These are phyloP conservation scores for Colletotrichum theobromicola DNA, from an alignment of 2,329 filamentous ascomycete species.

Conservation along the genomic window DNA sequence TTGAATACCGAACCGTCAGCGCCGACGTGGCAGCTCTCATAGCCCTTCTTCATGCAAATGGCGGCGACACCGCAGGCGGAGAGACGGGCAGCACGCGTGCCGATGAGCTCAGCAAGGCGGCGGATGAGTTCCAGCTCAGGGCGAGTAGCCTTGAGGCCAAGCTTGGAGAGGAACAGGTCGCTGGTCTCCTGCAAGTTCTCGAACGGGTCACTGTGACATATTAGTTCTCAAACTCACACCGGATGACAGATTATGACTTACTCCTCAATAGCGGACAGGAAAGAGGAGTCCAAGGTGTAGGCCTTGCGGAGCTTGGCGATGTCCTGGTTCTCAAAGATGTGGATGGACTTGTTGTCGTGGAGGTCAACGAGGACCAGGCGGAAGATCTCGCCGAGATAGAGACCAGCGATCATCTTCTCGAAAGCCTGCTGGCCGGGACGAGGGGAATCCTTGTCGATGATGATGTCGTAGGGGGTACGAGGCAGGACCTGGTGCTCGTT, in stretches of 20 bases:
- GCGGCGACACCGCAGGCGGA: slow-evolving; percentile 95
- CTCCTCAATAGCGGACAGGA: slow-evolving; percentile 92
- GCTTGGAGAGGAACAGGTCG: slow-evolving; percentile 79
- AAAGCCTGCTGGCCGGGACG: slow-evolving; percentile 94
- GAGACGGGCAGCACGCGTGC: slow-evolving; percentile 89
- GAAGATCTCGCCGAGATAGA: slow-evolving; percentile 95
- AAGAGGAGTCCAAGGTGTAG: slow-evolving; percentile 91
- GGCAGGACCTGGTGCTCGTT: slow-evolving; percentile 91
- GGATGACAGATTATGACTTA: slow-evolving; percentile 42
- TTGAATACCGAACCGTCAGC: slow-evolving; percentile 98
- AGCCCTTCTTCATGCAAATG: slow-evolving; percentile 95
- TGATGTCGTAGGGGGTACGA: slow-evolving; percentile 82
- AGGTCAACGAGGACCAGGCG: slow-evolving; percentile 85
- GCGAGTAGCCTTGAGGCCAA: slow-evolving; percentile 72
- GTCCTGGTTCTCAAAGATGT: slow-evolving; percentile 86
- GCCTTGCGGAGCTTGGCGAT: slow-evolving; percentile 81
- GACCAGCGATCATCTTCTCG: slow-evolving; percentile 96
- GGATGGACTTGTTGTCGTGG: slow-evolving; percentile 75
- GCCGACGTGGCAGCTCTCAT: slow-evolving; percentile 87
- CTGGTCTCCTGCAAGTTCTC: slow-evolving; percentile 92
- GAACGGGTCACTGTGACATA: slow-evolving; percentile 74
- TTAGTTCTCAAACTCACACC: slow-evolving; percentile 15
- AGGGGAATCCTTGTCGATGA: slow-evolving; percentile 89
- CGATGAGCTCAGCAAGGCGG: slow-evolving; percentile 90
- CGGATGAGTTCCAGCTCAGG: slow-evolving; percentile 90